Percentiles rank a stretch among this genome's conserved stretches.
phyloP scores from a whole-genome alignment of 441 rosid genomes.

The Gossypium lobatum region DNA sequence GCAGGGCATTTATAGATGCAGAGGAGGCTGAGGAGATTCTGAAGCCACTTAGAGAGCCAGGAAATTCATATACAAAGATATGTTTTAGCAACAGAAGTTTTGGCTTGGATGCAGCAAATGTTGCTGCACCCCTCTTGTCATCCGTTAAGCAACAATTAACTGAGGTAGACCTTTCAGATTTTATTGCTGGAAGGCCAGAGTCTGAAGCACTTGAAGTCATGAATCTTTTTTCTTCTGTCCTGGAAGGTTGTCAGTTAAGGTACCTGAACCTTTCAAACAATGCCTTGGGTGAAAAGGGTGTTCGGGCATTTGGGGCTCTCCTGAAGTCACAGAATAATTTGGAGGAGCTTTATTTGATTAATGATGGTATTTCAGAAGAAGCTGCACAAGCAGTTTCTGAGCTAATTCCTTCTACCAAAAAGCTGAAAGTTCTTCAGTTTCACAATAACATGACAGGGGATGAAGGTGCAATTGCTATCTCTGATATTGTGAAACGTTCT shows the following conservation, averaged over 20 bases:
- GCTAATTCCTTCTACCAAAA: slow-evolving; percentile 50
- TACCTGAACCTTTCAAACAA: slow-evolving; percentile 55
- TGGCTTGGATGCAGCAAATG: slow-evolving; percentile 52
- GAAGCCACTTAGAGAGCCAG: slow-evolving; percentile 38
- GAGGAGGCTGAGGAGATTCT: slow-evolving; percentile 50
- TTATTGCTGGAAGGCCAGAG: slow-evolving; percentile 35
- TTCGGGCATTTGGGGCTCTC: slow-evolving; percentile 54
- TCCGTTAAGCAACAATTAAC: background rate
- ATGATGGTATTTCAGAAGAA: slow-evolving; percentile 63
- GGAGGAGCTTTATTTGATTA: slow-evolving; percentile 58
- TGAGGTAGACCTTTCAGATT: background rate
- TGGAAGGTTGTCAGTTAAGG: slow-evolving; percentile 50
- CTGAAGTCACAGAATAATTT: slow-evolving; percentile 46
- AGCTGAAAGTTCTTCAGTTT: slow-evolving; percentile 53
- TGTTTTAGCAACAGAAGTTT: slow-evolving; percentile 66
- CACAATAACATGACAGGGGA: slow-evolving; percentile 30
- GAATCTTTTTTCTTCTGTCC: slow-evolving; percentile 48
- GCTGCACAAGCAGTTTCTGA: slow-evolving; percentile 59
- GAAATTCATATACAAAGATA: slow-evolving; percentile 37
- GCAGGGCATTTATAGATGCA: slow-evolving; percentile 50
- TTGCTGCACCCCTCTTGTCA: slow-evolving; percentile 34
- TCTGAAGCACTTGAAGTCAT: slow-evolving; percentile 61
- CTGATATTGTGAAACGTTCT: background rate
- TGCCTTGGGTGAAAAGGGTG: slow-evolving; percentile 66
- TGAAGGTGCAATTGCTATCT: slow-evolving; percentile 5